phyloP scores from a whole-genome alignment of 179 eudicot genomes.

The Camellia oleifera region DNA sequence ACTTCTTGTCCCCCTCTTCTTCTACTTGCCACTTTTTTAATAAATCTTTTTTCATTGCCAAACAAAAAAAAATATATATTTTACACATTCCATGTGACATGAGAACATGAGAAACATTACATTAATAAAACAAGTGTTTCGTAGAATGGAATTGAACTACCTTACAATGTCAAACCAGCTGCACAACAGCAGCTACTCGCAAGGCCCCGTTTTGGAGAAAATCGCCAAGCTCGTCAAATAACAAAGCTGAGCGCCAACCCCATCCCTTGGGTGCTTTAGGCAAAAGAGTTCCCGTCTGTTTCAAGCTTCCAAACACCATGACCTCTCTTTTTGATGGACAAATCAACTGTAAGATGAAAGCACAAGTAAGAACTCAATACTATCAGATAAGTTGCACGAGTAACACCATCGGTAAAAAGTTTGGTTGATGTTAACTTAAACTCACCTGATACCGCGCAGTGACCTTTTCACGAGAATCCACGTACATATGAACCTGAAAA shows the following conservation, averaged over 20 bases:
- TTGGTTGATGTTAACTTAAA: neutral
- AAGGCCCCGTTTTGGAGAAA: slow-evolving; percentile 88
- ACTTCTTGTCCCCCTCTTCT: too few species aligned
- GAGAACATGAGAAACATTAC: too few species aligned
- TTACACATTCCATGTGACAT: too few species aligned
- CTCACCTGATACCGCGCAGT: slow-evolving; percentile 95
- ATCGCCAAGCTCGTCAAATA: slow-evolving; percentile 84
- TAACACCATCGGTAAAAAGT: neutral
- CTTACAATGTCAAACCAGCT: slow-evolving; percentile 54
- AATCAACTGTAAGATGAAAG: slow-evolving; percentile 50
- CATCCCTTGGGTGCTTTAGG: slow-evolving; percentile 99
- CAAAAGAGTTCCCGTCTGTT: slow-evolving; percentile 89
- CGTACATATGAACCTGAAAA: slow-evolving; percentile 82
- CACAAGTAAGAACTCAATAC: neutral
- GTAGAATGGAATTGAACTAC: neutral
- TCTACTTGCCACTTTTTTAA: too few species aligned
- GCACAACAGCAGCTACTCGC: slow-evolving; percentile 88
- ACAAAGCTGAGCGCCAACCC: slow-evolving; percentile 98
- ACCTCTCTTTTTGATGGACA: slow-evolving; percentile 99
- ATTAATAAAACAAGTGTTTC: too few species aligned
- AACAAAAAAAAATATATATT: too few species aligned
- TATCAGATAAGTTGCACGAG: neutral
- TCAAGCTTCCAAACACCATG: slow-evolving; percentile 92
- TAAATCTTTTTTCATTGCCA: too few species aligned
- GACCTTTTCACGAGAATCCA: slow-evolving; percentile 92